Evolutionary conservation across 2,329 filamentous ascomycete genomes (phyloP).

Genomic region (Davidsoniella eucalypti): DNA sequence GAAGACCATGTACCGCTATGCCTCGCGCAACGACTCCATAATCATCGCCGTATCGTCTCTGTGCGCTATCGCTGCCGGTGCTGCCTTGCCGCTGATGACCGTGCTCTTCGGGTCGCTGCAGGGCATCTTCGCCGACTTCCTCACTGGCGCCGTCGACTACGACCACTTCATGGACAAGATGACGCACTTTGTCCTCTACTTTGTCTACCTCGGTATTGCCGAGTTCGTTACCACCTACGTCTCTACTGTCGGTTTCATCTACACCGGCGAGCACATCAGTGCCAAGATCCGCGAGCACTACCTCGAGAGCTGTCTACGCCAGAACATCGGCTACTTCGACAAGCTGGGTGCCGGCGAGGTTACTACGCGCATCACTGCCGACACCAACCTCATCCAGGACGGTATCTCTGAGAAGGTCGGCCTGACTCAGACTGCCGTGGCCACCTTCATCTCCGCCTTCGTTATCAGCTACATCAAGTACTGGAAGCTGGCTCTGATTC

Average conservation of each 20-base stretch:
- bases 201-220: slow-evolving; percentile 68
- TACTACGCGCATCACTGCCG: slow-evolving; percentile 82
- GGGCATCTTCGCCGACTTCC: slow-evolving; percentile 51
- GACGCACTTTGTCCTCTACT: slow-evolving; percentile 55
- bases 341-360: slow-evolving; percentile 86
- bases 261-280: slow-evolving; percentile 63
- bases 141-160: slow-evolving; percentile 30
- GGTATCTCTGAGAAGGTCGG: slow-evolving; percentile 83
- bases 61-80: slow-evolving; percentile 54
- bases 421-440: slow-evolving; percentile 56
- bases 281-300: slow-evolving; percentile 71
- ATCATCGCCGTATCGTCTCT: slow-evolving; percentile 46
- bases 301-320: slow-evolving; percentile 64
- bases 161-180: slow-evolving; percentile 44
- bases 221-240: slow-evolving; percentile 59
- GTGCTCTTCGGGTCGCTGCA: slow-evolving; percentile 66
- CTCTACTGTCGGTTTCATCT: slow-evolving; percentile 78
- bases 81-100: slow-evolving; percentile 65
- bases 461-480: slow-evolving; percentile 80
- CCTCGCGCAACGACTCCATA: slow-evolving; percentile 45
- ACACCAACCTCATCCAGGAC: slow-evolving; percentile 86
- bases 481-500: slow-evolving; percentile 85
- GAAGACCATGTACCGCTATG: slow-evolving; percentile 52
- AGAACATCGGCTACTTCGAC: slow-evolving; percentile 89
- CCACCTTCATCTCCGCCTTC: slow-evolving; percentile 78